These are phyloP conservation scores for Erysimum cheiri DNA, from an alignment of 441 rosid genomes.

Conservation along the genomic window DNA sequence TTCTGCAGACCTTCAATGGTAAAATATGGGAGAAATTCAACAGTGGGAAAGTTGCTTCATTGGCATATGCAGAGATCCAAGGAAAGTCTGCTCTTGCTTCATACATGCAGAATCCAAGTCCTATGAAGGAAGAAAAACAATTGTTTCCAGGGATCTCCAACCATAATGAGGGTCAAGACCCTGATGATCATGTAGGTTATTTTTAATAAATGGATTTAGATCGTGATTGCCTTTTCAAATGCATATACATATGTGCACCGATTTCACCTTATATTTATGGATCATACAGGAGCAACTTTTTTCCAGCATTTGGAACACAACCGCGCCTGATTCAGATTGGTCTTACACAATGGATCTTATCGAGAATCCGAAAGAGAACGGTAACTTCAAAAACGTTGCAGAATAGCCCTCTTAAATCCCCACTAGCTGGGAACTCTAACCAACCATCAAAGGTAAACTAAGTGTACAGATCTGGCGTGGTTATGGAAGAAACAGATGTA, in stretches of 20 bases:
- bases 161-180: slow-evolving; percentile 64
- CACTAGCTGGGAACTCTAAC: slow-evolving; percentile 55
- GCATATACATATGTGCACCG: background rate
- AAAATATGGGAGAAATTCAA: slow-evolving; percentile 90
- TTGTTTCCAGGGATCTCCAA: slow-evolving; percentile 73
- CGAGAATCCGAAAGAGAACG: slow-evolving; percentile 59
- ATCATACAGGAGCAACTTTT: slow-evolving; percentile 65
- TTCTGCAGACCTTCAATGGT: slow-evolving; percentile 74
- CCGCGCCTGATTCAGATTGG: slow-evolving; percentile 77
- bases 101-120: slow-evolving; percentile 78
- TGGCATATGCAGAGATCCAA: slow-evolving; percentile 89
- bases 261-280: slow-evolving; percentile 9
- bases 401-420: slow-evolving; percentile 38
- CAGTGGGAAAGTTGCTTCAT: slow-evolving; percentile 77
- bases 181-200: slow-evolving; percentile 57
- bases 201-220: background rate
- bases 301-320: slow-evolving; percentile 71
- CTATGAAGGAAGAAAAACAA: slow-evolving; percentile 74
- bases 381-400: slow-evolving; percentile 47
- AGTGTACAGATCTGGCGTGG: slow-evolving; percentile 62
- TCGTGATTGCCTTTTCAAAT: background rate
- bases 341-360: slow-evolving; percentile 70
- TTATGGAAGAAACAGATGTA: slow-evolving; percentile 43
- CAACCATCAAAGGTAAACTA: slow-evolving; percentile 45
- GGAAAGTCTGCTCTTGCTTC: slow-evolving; percentile 81